Conservation (phyloP, 108 stramenopile species). For the Cyclostephanos invisitatus region DNA sequence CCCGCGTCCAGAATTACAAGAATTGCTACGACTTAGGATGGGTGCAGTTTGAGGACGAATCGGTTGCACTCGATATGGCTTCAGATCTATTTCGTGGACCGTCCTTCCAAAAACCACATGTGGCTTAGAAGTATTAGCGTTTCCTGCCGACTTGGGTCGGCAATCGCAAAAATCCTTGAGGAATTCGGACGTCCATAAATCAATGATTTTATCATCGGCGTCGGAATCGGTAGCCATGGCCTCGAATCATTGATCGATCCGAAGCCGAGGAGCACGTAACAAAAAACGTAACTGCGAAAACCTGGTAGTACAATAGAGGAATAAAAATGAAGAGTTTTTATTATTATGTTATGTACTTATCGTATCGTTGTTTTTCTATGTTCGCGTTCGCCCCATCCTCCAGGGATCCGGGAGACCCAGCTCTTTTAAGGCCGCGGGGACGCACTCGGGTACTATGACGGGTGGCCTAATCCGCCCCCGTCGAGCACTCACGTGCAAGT, state of each 20-base stretch:
- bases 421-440: slow-evolving; percentile 44
- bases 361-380: neutral
- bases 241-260: too few species aligned
- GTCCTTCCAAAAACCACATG: slow-evolving; percentile 39
- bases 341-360: neutral
- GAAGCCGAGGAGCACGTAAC: too few species aligned
- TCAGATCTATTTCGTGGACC: neutral
- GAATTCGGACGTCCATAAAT: slow-evolving; percentile 43
- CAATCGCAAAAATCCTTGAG: slow-evolving; percentile 29
- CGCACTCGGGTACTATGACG: slow-evolving; percentile 71
- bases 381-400: slow-evolving; percentile 6
- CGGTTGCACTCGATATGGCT: slow-evolving; percentile 1
- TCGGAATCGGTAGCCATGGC: neutral
- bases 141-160: slow-evolving; percentile 22
- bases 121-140: slow-evolving; percentile 5
- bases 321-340: too few species aligned
- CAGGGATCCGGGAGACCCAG: slow-evolving; percentile 26
- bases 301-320: too few species aligned
- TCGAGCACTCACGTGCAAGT: slow-evolving; percentile 79
- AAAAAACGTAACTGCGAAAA: too few species aligned
- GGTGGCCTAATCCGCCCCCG: slow-evolving; percentile 66
- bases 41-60: slow-evolving; percentile 13
- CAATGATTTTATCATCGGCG: slow-evolving; percentile 31
- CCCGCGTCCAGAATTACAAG: neutral
- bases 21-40: slow-evolving; percentile 6